Percentiles rank a stretch among this genome's conserved stretches.
Conservation (phyloP, 192 early-diverging fungal species). For the Coemansia sp. region DNA sequence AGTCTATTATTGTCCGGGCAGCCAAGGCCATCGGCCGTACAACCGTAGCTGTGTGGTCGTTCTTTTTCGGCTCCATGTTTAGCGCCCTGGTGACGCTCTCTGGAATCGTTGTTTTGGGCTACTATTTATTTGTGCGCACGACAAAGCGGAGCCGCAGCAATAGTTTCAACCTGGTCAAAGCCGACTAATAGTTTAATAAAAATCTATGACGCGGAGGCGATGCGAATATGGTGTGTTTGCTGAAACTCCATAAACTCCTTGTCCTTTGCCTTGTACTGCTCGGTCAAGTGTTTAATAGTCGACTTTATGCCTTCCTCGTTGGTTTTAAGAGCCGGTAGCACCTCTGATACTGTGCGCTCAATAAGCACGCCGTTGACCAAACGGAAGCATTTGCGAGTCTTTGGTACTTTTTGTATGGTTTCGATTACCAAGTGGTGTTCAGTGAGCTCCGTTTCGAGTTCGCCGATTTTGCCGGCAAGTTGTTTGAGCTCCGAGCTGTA, state of each 20-base stretch:
- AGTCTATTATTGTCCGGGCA: constrained; percentile 39
- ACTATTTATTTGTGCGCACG: constrained; percentile 22
- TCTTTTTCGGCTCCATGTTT: constrained; percentile 34
- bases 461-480: constrained; percentile 88
- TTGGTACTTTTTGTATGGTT: constrained; percentile 78
- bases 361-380: constrained; percentile 92
- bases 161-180: constrained; percentile 35
- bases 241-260: constrained; percentile 84
- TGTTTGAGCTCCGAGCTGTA: constrained; percentile 75
- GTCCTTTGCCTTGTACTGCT: constrained; percentile 86
- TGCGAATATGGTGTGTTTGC: constrained; percentile 85
- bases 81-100: constrained; percentile 27
- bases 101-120: constrained; percentile 10
- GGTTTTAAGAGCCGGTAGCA: constrained; percentile 80
- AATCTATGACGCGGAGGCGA: constrained; percentile 35
- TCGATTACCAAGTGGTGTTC: constrained; percentile 90
- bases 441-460: constrained; percentile 88
- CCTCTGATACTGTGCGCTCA: constrained; percentile 89
- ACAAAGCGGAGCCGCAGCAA: constrained; percentile 6
- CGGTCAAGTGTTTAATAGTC: constrained; percentile 73
- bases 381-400: constrained; percentile 87
- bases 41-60: constrained; percentile 11
- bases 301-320: constrained; percentile 81
- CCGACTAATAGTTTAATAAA: constrained; percentile 14
- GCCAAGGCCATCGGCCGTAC: constrained; percentile 6